phyloP scores from a whole-genome alignment of 2,329 filamentous ascomycete species.

The Chrysosphaeria jannelii region DNA sequence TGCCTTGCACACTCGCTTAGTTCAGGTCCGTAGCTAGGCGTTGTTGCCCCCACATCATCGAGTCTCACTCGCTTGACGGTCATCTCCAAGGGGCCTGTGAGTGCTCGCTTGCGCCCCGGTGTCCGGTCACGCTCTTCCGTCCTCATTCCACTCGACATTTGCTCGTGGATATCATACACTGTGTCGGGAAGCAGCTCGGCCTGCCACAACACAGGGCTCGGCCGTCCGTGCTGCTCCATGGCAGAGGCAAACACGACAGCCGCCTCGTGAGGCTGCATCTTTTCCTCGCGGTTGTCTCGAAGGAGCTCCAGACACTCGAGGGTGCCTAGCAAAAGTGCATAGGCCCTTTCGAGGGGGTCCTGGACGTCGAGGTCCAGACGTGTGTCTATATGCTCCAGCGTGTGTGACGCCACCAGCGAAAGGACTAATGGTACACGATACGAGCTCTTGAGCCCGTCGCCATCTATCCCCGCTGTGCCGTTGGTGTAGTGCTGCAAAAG shows the following conservation, averaged over 20 bases:
- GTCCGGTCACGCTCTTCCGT: too few species aligned
- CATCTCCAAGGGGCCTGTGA: too few species aligned
- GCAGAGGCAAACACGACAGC: constrained; percentile 18
- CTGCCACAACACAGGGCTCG: constrained; percentile 16
- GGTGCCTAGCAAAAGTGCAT: constrained; percentile 10
- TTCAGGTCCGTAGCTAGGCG: too few species aligned
- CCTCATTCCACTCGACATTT: constrained; percentile 6
- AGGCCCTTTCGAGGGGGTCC: constrained; percentile 16
- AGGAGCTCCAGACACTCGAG: constrained; percentile 13
- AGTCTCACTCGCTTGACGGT: too few species aligned
- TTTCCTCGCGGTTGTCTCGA: constrained; percentile 7
- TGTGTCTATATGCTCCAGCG: constrained; percentile 24
- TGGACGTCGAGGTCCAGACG: constrained; percentile 11
- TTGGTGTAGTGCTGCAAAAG: constrained; percentile 6
- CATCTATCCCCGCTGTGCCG: not conserved
- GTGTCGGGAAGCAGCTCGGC: constrained; percentile 16
- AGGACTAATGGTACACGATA: constrained; percentile 19
- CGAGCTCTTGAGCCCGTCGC: not conserved
- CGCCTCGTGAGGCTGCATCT: constrained; percentile 14
- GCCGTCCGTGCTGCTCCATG: too few species aligned
- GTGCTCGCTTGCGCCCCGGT: too few species aligned
- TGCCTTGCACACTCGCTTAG: too few species aligned
- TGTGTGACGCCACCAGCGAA: constrained; percentile 17
- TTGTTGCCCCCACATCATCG: too few species aligned
- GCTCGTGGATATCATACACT: constrained; percentile 17